Evolutionary conservation across 1,284 basidiomycete genomes (phyloP), one percentile per base, ranked within the genome.

Genomic region (Pterulicium gracile): DNA sequence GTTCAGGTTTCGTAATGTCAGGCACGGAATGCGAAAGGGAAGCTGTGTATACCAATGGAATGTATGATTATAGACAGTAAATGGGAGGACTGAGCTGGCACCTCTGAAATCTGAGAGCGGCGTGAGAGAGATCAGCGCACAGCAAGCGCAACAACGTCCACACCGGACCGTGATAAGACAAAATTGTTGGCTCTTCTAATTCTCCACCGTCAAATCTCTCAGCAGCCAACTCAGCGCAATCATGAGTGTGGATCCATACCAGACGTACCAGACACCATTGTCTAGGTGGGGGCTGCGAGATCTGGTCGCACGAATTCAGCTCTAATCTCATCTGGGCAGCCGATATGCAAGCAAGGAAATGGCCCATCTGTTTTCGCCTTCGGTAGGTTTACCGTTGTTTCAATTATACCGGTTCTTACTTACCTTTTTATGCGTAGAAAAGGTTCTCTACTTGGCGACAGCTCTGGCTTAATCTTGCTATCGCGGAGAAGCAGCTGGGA

Each of bases 321-420:
- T 43, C 41, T 47, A 46, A 53, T 49, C 49, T 45, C 49, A 49
- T 44, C 24, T 17, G 49, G 55, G 46, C 56, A 96, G 93, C 61
- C 93, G 95, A 48, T 98, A 98, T 88, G 96, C 96, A 18, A 94
- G 89, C 73, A 95, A 95, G 63, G 95, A 98, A 68, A 98, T 98
- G 95, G 85, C 92, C 12, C 77, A 90, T 66, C 77, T 98, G 48
- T 98, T 98, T 71, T 98, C 94, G 36, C 79, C 87, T 48, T 81
- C 82, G 45, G 93, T 94, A 56, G 24, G 72, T 65, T 15, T 44
- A 10, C 14, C 19, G 22, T 24, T 13, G 18, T 36, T 19, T 3
- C 14, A 32, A 24, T 43, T n/a, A 18, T 18, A 35, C 21, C 15
- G 15, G 14, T 19, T 1, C 15, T n/a, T 12, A 45, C 13, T 15